Evolutionary conservation across 257 asterid species (phyloP).

Genomic region (Solanum pennellii): DNA sequence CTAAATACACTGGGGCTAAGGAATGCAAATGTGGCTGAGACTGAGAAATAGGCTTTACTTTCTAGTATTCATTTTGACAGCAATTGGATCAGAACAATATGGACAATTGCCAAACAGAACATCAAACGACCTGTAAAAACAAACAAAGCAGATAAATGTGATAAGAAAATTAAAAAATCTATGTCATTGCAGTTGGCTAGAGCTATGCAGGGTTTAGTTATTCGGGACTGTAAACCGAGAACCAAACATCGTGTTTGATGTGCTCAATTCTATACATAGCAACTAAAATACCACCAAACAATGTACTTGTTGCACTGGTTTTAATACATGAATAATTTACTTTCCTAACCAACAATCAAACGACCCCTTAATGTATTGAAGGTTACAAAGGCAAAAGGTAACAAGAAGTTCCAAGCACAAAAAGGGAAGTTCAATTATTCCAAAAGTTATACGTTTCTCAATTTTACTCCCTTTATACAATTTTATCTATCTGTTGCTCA

Average conservation of each 20-base stretch:
- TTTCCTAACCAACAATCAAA: not conserved
- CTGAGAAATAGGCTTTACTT: not conserved
- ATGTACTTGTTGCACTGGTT: not conserved
- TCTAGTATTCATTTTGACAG: conserved; percentile 39
- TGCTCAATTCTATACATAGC: not conserved
- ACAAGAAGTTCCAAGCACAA: not conserved
- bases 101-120: conserved; percentile 64
- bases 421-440: not conserved
- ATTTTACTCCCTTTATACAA: not conserved
- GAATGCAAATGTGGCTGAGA: not conserved
- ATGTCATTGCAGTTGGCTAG: not conserved
- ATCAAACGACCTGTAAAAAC: conserved; percentile 42
- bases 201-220: not conserved
- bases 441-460: not conserved
- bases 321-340: not conserved
- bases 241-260: not conserved
- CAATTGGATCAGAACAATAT: conserved; percentile 62
- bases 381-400: not conserved
- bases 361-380: not conserved
- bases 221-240: not conserved
- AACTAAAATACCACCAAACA: not conserved
- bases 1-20: not conserved
- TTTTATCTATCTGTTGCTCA: not conserved
- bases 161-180: not conserved
- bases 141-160: not conserved